Conservation (phyloP, 257 asterid genomes). For the Solanum tarapatanum region DNA sequence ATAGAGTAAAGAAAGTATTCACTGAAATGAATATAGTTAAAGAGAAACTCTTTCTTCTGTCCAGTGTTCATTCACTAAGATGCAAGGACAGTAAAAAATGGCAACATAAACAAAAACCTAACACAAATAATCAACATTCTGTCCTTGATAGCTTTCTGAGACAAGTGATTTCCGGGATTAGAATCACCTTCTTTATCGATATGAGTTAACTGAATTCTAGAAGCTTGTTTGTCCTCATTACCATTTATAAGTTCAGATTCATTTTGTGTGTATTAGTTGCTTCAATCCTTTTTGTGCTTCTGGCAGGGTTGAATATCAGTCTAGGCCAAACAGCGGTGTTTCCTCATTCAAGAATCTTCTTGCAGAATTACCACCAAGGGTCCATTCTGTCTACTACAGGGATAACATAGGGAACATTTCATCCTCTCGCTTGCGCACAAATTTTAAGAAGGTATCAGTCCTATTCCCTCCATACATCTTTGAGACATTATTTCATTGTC, state of each 20-base stretch:
- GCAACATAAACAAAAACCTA: neutral
- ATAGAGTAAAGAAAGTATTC: neutral
- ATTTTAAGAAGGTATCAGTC: conserved; percentile 60
- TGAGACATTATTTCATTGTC: neutral
- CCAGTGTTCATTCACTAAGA: neutral
- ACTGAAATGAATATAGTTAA: neutral
- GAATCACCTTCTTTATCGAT: neutral
- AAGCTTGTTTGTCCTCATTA: neutral
- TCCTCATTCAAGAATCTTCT: conserved; percentile 92
- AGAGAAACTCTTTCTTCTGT: neutral
- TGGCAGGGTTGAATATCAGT: conserved; percentile 87
- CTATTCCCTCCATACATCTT: neutral
- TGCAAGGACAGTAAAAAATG: neutral
- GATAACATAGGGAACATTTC: conserved; percentile 92
- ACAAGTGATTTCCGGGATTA: neutral
- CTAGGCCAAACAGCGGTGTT: conserved; percentile 54
- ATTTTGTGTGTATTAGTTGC: neutral
- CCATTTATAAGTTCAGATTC: neutral
- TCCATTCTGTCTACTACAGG: conserved; percentile 98
- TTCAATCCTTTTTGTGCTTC: conserved; percentile 8
- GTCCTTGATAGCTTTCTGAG: neutral
- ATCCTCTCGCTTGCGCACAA: conserved; percentile 70
- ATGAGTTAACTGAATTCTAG: neutral
- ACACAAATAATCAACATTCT: neutral
- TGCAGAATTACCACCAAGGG: conserved; percentile 87